Conservation (phyloP, 1,284 basidiomycete species). For the Mycena sp. region DNA sequence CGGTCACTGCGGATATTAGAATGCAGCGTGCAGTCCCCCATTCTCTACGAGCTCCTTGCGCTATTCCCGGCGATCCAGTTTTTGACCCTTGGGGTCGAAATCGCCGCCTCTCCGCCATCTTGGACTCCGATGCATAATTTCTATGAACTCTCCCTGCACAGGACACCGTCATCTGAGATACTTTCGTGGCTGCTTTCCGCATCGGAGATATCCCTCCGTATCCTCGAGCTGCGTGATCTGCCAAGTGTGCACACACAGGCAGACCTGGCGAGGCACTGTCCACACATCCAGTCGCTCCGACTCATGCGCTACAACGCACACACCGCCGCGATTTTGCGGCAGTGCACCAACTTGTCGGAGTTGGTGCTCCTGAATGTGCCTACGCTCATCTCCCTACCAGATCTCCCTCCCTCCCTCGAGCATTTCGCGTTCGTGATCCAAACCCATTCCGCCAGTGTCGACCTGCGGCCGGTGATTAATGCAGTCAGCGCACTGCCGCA, state of each 20-base stretch:
- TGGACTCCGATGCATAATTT: constrained; percentile 36
- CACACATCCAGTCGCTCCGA: constrained; percentile 52
- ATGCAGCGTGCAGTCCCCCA: constrained; percentile 54
- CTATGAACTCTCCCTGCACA: constrained; percentile 53
- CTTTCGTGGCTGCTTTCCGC: constrained; percentile 51
- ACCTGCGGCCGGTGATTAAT: constrained; percentile 43
- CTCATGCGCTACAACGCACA: constrained; percentile 47
- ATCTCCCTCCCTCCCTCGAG: constrained; percentile 49
- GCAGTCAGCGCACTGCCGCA: constrained; percentile 46
- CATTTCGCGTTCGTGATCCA: constrained; percentile 51
- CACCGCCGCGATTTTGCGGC: constrained; percentile 44
- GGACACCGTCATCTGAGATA: constrained; percentile 43
- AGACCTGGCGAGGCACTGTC: constrained; percentile 42
- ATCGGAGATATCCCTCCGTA: constrained; percentile 46
- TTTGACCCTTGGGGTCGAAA: constrained; percentile 51
- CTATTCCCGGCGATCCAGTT: constrained; percentile 51
- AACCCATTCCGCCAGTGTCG: constrained; percentile 32
- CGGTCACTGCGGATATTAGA: constrained; percentile 49
- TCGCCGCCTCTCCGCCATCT: constrained; percentile 45
- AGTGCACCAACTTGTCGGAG: constrained; percentile 53
- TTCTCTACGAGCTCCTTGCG: constrained; percentile 53
- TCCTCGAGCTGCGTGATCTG: constrained; percentile 51
- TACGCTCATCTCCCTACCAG: constrained; percentile 41
- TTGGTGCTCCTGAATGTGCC: constrained; percentile 51
- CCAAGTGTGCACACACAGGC: constrained; percentile 40